Evolutionary conservation across 768 basidiomycete species (phyloP).

Genomic region (Glaciozyma martinii): DNA sequence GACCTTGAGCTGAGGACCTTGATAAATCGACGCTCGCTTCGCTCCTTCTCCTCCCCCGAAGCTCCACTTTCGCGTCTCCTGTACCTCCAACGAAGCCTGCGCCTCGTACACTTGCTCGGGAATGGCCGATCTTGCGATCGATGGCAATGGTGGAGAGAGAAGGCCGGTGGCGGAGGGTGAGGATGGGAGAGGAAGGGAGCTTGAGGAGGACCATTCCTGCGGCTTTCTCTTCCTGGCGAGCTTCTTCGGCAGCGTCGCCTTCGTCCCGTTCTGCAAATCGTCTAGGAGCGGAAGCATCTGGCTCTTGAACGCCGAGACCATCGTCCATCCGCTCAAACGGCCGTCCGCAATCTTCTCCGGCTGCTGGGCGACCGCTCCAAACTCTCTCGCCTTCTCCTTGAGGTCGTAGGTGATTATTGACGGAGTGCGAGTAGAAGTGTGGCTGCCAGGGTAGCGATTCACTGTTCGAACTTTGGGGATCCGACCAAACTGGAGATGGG

Average conservation of each 20-base stretch:
- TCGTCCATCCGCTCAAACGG: conserved; percentile 2
- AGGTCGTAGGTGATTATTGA: conserved; percentile 11
- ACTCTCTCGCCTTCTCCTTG: neutral
- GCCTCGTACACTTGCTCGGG: too few relatives aligned
- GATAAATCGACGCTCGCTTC: neutral
- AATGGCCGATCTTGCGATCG: neutral
- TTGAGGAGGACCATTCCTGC: neutral
- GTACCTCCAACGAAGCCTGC: too few relatives aligned
- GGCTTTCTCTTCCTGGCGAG: neutral
- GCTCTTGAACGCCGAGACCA: conserved; percentile 16
- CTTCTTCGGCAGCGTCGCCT: neutral
- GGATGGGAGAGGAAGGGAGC: neutral
- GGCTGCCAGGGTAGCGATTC: neutral
- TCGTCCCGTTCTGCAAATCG: too few relatives aligned
- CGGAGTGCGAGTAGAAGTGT: conserved; percentile 9
- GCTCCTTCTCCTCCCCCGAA: neutral
- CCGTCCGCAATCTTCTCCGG: neutral
- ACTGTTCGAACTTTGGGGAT: neutral
- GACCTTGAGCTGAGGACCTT: conserved; percentile 5
- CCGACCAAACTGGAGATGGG: neutral
- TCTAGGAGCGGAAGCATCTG: neutral
- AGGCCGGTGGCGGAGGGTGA: neutral
- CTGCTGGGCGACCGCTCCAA: conserved; percentile 3
- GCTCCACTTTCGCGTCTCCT: too few relatives aligned
- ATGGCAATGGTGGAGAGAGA: neutral